Evolutionary conservation across 2,329 filamentous ascomycete species (phyloP).

Genomic region (Botrytis fabae): DNA sequence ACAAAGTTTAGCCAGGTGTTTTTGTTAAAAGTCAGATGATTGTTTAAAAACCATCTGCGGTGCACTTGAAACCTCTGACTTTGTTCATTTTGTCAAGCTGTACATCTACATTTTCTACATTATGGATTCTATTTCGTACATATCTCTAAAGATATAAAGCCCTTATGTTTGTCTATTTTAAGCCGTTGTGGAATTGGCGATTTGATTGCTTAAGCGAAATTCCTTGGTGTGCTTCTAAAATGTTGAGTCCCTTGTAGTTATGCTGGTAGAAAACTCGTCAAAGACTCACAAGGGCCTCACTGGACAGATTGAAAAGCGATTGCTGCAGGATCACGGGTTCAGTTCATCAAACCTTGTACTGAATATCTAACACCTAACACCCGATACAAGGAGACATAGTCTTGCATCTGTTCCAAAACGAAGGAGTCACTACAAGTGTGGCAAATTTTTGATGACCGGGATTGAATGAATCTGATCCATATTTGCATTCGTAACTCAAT

Average conservation of each 20-base stretch:
- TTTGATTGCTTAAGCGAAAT: no score
- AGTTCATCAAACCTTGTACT: rapidly evolving
- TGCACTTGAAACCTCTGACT: no score
- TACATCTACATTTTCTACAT: no score
- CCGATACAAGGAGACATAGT: neutral
- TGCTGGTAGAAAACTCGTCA: no score
- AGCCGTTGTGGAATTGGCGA: no score
- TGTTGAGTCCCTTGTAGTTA: no score
- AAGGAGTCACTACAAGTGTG: neutral
- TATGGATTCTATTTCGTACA: no score
- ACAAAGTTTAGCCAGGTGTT: rapidly evolving
- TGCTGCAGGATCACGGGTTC: neutral
- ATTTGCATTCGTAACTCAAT: neutral
- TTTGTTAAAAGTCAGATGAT: neutral
- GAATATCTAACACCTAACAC: rapidly evolving
- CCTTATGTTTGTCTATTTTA: no score
- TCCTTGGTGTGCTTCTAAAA: no score
- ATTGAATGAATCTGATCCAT: neutral
- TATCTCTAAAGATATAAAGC: no score
- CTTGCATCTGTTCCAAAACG: rapidly evolving
- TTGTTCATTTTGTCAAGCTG: no score
- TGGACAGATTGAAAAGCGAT: neutral
- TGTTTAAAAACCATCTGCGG: neutral
- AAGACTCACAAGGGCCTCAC: no score
- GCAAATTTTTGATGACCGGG: neutral